phyloP scores from a whole-genome alignment of 1,284 basidiomycete species.

The Ustilago trichophora region DNA sequence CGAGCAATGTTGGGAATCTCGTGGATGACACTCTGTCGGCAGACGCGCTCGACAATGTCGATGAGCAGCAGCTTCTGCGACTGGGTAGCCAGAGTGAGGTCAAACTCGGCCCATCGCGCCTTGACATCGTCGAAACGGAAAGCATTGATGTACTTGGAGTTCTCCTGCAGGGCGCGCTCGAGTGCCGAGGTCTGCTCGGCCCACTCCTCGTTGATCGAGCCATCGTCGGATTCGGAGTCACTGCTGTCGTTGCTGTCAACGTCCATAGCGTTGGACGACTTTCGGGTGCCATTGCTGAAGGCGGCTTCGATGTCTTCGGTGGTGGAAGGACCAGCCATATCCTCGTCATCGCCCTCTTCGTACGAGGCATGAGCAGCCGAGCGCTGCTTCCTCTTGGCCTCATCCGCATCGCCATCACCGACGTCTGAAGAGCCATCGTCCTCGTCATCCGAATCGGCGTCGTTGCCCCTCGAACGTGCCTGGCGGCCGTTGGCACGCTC shows the following conservation, averaged over 20 bases:
- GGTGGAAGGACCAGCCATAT: constrained; percentile 65
- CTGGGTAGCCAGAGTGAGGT: constrained; percentile 55
- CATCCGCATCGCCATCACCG: constrained; percentile 80
- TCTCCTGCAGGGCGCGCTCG: constrained; percentile 70
- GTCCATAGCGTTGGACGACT: constrained; percentile 26
- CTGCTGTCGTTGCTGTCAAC: constrained; percentile 59
- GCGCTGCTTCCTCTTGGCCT: constrained; percentile 73
- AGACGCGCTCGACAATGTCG: constrained; percentile 65
- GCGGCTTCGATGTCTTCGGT: constrained; percentile 76
- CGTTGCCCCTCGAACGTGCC: constrained; percentile 26
- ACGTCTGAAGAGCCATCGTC: constrained; percentile 51
- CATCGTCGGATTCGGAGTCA: constrained; percentile 52
- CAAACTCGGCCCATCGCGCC: constrained; percentile 69
- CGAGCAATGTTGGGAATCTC: constrained; percentile 63
- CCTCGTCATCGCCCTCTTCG: constrained; percentile 69
- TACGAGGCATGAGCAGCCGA: constrained; percentile 78
- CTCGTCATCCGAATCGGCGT: constrained; percentile 56
- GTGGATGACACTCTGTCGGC: constrained; percentile 60
- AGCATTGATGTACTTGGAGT: constrained; percentile 70
- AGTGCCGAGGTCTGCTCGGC: constrained; percentile 66
- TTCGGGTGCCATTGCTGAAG: constrained; percentile 66
- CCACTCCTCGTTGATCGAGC: constrained; percentile 59
- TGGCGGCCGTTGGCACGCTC: constrained; percentile 70
- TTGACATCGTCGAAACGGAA: constrained; percentile 77
- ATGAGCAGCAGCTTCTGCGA: constrained; percentile 65